Evolutionary conservation across 176 grass and related monocot species (phyloP), one percentile per base, ranked within the genome.

Genomic region (Dendrocalamus sinicus): DNA sequence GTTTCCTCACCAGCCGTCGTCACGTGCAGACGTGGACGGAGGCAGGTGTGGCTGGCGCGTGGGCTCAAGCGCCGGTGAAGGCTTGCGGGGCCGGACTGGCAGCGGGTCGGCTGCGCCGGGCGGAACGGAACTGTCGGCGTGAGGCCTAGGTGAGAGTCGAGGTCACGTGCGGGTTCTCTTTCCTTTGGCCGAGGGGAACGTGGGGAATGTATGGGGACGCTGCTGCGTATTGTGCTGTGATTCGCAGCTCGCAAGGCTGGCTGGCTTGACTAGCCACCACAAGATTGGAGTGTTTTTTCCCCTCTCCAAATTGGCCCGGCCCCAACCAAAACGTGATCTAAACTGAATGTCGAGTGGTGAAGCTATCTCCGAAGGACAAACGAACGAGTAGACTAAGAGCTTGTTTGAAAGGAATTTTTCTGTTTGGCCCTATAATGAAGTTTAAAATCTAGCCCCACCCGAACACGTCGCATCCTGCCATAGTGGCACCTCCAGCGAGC

Each of bases 41-140:
- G 16, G 44, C 17, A 10, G 80, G n/a, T 9, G 65, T 54, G 52
- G 20, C 32, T 58, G 19, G 22, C 19, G 54, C 54, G 19, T 58
- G 20, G 55, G 19, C 55, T 4, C 55, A 22, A 9, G 11, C 5
- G 79, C 30, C 12, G 28, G 5, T 14, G 32, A 12, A 19, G 32
- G 30, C 73, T 15, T 7, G 16, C 52, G 6, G 6, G 50, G 16
- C 52, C 19, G 30, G 19, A 9, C 35, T 59, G 75, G 35, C 44
- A 63, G 67, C n/a, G 67, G 53, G 43, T 71, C 10, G 53, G 69
- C 15, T 46, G 67, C 68, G 23, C 72, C 67, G n/a, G 40, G 69
- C 67, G 37, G 40, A 69, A 35, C 7, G 67, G 26, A 75, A 75
- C 71, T 76, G 86, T 82, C 78, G 71, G 78, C 67, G 83, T 67